These are phyloP conservation scores for Rhodamnia argentea DNA, from an alignment of 345 rosid genomes.

Conservation along the genomic window DNA sequence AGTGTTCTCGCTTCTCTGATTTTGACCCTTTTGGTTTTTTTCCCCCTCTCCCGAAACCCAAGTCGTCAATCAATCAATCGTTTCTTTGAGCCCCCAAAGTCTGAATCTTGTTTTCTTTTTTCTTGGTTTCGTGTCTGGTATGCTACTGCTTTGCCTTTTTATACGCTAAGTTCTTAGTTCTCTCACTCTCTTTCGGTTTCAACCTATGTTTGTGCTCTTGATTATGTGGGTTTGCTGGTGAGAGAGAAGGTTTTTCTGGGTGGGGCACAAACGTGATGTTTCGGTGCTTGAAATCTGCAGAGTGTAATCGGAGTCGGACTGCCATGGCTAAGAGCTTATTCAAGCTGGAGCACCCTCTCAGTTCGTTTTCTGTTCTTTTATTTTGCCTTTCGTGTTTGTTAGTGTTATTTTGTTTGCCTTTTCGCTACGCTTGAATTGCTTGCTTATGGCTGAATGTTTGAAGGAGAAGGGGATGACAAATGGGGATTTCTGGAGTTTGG, in stretches of 20 bases:
- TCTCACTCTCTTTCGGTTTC: background rate
- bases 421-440: background rate
- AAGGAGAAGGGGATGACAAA: too few relatives aligned
- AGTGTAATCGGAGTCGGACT: conserved; percentile 7
- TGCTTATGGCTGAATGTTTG: background rate
- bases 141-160: conserved; percentile 1
- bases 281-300: conserved; percentile 42
- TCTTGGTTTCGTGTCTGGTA: conserved; percentile 22
- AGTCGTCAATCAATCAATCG: conserved; percentile 6
- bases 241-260: background rate
- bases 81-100: conserved; percentile 3
- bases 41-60: background rate
- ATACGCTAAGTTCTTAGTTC: background rate
- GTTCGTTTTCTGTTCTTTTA: conserved; percentile 17
- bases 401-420: background rate
- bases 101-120: background rate
- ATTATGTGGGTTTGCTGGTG: background rate
- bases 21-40: conserved; percentile 3
- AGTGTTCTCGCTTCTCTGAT: conserved; percentile 2
- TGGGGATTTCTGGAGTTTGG: background rate
- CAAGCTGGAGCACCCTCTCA: conserved; percentile 62
- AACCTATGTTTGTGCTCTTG: background rate
- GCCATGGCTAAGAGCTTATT: conserved; percentile 58
- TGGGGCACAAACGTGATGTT: conserved; percentile 11
- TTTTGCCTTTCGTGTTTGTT: background rate